These are phyloP conservation scores for Allantophomopsis lycopodina DNA, from an alignment of 2,329 filamentous ascomycete species.

Conservation along the genomic window DNA sequence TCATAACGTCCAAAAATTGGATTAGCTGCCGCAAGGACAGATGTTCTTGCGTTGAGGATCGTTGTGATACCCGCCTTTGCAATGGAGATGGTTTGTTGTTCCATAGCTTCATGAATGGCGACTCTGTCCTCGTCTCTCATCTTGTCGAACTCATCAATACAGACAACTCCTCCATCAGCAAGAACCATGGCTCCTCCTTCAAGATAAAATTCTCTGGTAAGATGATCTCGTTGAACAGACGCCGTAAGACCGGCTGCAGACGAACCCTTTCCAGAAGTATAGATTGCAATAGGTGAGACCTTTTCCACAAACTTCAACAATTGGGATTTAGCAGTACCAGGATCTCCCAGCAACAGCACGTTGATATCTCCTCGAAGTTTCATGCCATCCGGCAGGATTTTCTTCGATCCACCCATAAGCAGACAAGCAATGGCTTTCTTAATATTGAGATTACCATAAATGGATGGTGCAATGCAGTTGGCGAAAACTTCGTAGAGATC, in stretches of 20 bases:
- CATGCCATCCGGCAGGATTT: slow-evolving; percentile 96
- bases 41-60: slow-evolving; percentile 90
- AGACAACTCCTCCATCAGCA: slow-evolving; percentile 91
- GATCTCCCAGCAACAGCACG: slow-evolving; percentile 88
- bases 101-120: slow-evolving; percentile 98
- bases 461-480: slow-evolving; percentile 89
- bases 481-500: slow-evolving; percentile 89
- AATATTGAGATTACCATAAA: slow-evolving; percentile 91
- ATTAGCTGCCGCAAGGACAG: slow-evolving; percentile 89
- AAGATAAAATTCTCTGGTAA: slow-evolving; percentile 90
- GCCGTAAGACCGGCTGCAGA: slow-evolving; percentile 95
- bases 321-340: slow-evolving; percentile 96
- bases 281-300: slow-evolving; percentile 90
- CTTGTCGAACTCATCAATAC: slow-evolving; percentile 99
- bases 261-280: slow-evolving; percentile 96
- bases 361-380: slow-evolving; percentile 96
- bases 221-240: slow-evolving; percentile 85
- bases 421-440: slow-evolving; percentile 96
- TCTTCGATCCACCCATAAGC: slow-evolving; percentile 89
- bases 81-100: slow-evolving; percentile 98
- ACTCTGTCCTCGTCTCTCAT: slow-evolving; percentile 98
- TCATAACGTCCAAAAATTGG: slow-evolving; percentile 97
- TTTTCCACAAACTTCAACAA: slow-evolving; percentile 96
- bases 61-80: slow-evolving; percentile 98
- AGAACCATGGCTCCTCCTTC: slow-evolving; percentile 98